These are phyloP conservation scores for Beauveria australis DNA, from an alignment of 2,329 filamentous ascomycete species.

Conservation along the genomic window DNA sequence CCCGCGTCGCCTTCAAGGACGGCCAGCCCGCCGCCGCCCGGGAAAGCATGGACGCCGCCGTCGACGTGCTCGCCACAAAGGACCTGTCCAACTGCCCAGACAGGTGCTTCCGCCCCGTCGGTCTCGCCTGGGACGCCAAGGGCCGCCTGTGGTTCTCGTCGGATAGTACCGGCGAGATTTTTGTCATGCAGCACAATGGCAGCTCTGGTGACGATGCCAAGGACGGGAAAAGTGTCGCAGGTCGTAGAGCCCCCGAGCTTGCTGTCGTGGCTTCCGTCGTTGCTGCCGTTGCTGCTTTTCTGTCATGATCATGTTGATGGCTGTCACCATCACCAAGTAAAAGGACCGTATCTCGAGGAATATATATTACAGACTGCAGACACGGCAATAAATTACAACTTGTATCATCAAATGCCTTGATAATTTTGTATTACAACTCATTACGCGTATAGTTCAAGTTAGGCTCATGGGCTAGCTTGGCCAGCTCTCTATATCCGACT, in stretches of 20 bases:
- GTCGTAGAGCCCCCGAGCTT: not conserved
- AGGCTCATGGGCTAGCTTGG: not conserved
- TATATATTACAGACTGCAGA: not conserved
- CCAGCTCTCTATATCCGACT: not conserved
- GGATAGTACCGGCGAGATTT: constrained; percentile 59
- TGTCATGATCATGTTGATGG: not conserved
- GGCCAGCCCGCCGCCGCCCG: constrained; percentile 32
- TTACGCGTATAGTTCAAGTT: constrained; percentile 8
- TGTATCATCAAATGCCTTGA: not conserved
- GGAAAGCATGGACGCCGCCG: constrained; percentile 38
- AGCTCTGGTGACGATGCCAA: constrained; percentile 10
- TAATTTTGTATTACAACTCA: constrained; percentile 5
- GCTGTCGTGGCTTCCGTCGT: constrained; percentile 14
- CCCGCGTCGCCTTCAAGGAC: constrained; percentile 30
- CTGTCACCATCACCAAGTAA: not conserved
- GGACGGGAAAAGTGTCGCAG: not conserved
- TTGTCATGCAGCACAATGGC: constrained; percentile 34
- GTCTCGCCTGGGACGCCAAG: constrained; percentile 41
- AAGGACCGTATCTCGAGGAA: not conserved
- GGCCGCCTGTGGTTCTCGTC: constrained; percentile 54
- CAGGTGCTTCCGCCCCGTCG: constrained; percentile 55
- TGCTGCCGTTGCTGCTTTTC: constrained; percentile 13
- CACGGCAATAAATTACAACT: not conserved
- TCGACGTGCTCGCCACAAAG: constrained; percentile 47
- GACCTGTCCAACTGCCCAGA: constrained; percentile 45